Evolutionary conservation across 139 green algal species (phyloP), one percentile per base, ranked within the genome.

Genomic region (Coccomyxa sp.): DNA sequence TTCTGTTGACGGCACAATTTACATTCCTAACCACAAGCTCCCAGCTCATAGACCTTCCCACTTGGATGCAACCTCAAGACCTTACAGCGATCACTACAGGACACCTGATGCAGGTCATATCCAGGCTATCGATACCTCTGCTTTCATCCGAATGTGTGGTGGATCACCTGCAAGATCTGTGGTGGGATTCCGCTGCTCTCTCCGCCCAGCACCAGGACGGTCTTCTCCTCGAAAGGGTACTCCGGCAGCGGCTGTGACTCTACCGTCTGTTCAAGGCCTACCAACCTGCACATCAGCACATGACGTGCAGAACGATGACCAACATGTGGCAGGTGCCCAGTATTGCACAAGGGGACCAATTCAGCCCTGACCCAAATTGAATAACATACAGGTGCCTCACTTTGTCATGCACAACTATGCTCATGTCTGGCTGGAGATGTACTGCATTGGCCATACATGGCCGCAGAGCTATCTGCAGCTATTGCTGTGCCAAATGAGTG

Each of bases 211-310:
- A 98, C 78, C 55, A 98, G 81, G 75, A 97, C 91, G 34, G 75
- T 87, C 31, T 80, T 82, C 0, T 27, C 18, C 8, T 90, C 86
- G 76, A 94, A 97, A 14, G 44, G 39, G 78, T 78, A 93, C n/a
- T 84, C 71, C 0, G 83, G 82, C 75, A 95, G 73, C 34, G 58
- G 54, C 8, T 7, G 29, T 39, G 75, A 78, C 12, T 35, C 75
- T 10, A 87, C 81, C 0, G 93, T 98, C 85, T 98, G 95, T 85
- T 98, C 95, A 38, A 98, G 86, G 10, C 94, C 93, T 38, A 98
- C 78, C 14, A 98, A 76, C 50, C 50, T 64, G 50, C 18, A 12
- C 50, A n/a, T n/a, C 50, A 5, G 5, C 5, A 64, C 22, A 64
- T 31, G 27, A 58, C 44, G 18, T 31, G 50, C 5, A 31, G 18